A percentile compares a stretch with the other conserved stretches of the same genome.
Evolutionary conservation across 805 yeast genomes (phyloP).

Genomic region (Barnettozyma botsteinii): DNA sequence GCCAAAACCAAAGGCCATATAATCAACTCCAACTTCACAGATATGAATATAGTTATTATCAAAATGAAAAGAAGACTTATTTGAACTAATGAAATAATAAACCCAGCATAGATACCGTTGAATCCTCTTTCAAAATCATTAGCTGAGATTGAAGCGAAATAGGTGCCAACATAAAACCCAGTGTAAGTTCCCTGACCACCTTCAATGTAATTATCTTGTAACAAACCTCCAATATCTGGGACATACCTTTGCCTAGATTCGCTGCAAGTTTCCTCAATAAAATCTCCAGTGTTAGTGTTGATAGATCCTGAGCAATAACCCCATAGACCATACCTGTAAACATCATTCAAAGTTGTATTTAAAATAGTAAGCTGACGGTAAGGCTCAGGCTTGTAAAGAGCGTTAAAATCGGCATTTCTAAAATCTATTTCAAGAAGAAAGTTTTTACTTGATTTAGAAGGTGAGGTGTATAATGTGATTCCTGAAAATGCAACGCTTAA

Average conservation of each 20-base stretch:
- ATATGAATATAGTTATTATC: background rate
- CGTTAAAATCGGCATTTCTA: background rate
- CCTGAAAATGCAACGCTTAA: background rate
- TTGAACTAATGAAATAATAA: background rate
- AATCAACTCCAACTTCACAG: background rate
- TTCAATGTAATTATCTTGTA: background rate
- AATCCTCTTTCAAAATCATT: slow-evolving; percentile 1
- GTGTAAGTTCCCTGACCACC: background rate
- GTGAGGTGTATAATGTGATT: background rate
- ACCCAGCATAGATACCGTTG: slow-evolving; percentile 4
- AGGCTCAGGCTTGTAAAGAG: background rate
- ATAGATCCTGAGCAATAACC: slow-evolving; percentile 3
- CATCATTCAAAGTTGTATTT: background rate
- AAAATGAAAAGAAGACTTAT: background rate
- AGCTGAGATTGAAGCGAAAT: background rate
- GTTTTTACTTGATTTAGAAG: background rate
- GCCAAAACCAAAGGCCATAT: background rate
- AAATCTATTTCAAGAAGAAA: background rate
- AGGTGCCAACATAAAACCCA: background rate
- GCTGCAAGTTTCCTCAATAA: background rate
- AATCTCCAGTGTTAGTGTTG: background rate
- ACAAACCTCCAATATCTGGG: slow-evolving; percentile 1
- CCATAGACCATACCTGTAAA: slow-evolving; percentile 4
- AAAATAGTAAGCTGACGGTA: background rate
- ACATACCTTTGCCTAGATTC: background rate